A percentile compares a stretch with the other conserved stretches of the same genome.
Evolutionary conservation across 2,329 filamentous ascomycete genomes (phyloP).

Genomic region (Clonostachys chloroleuca): DNA sequence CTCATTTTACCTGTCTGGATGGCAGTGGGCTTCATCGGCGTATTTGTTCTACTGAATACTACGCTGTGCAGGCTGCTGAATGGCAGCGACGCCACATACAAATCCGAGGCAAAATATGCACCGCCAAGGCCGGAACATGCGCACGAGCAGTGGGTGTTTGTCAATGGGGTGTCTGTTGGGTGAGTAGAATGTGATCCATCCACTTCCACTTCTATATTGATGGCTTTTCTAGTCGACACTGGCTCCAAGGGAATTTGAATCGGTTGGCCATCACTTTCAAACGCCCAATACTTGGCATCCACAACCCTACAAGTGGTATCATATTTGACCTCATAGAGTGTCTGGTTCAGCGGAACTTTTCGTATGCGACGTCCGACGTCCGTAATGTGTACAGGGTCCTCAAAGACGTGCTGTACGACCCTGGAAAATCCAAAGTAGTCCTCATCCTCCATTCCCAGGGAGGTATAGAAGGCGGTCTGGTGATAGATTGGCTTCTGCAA

Average conservation of each 20-base stretch:
- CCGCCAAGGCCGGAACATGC: constrained; percentile 41
- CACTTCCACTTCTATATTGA: constrained; percentile 4
- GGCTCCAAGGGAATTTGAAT: constrained; percentile 68
- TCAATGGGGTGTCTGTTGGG: constrained; percentile 68
- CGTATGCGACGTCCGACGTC: constrained; percentile 66
- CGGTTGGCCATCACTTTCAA: constrained; percentile 68
- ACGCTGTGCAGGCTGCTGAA: constrained; percentile 46
- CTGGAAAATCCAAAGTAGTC: constrained; percentile 61
- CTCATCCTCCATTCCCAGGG: constrained; percentile 77
- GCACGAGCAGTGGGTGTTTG: constrained; percentile 73
- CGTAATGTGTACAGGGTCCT: constrained; percentile 57
- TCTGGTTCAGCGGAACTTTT: constrained; percentile 70
- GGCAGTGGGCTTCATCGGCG: constrained; percentile 20
- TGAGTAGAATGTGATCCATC: constrained; percentile 23
- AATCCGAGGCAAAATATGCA: constrained; percentile 49
- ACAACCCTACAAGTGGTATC: constrained; percentile 71
- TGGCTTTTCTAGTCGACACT: constrained; percentile 42
- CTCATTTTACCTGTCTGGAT: constrained; percentile 43
- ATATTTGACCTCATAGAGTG: constrained; percentile 76
- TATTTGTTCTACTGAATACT: constrained; percentile 45
- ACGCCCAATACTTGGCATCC: constrained; percentile 66
- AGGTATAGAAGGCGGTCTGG: constrained; percentile 67
- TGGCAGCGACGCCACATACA: constrained; percentile 40
- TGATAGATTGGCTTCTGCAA: constrained; percentile 72
- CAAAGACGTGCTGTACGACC: constrained; percentile 59